Conservation (phyloP, 805 yeast genomes). For the Lipomyces orientalis region DNA sequence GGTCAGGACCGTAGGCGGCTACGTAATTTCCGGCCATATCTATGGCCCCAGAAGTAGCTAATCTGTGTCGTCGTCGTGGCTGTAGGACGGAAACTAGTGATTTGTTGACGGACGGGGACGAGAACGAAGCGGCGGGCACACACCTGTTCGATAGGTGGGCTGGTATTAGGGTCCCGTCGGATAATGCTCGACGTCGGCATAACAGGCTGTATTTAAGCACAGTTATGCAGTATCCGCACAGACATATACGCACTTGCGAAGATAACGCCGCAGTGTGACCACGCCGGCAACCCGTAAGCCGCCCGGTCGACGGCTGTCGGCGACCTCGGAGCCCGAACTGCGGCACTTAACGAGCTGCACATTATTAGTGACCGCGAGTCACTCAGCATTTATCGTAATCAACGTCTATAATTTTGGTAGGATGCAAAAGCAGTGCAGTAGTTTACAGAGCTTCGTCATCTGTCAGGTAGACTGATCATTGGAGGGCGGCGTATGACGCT, state of each 20-base stretch:
- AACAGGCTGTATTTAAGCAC: neutral
- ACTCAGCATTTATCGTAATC: neutral
- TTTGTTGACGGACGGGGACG: neutral
- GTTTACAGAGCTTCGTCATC: neutral
- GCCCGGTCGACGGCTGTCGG: neutral
- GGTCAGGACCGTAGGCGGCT: constrained; percentile 2
- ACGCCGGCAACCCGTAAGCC: neutral
- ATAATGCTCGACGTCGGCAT: neutral
- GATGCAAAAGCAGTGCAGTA: too few relatives aligned
- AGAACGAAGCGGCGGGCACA: neutral
- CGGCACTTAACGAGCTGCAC: neutral
- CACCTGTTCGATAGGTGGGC: neutral
- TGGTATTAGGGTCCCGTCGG: neutral
- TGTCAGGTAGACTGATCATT: neutral
- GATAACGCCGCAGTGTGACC: neutral
- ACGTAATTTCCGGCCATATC: neutral
- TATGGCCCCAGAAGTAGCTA: neutral
- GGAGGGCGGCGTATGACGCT: too few relatives aligned
- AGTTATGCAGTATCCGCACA: neutral
- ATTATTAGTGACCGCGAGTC: neutral
- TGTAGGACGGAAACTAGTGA: neutral
- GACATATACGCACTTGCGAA: neutral
- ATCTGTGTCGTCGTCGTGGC: neutral
- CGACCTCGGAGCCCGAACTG: neutral
- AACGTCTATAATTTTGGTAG: neutral